Evolutionary conservation across 1,139 yeast genomes (phyloP).

Genomic region (Saccharomyces hybrid): DNA sequence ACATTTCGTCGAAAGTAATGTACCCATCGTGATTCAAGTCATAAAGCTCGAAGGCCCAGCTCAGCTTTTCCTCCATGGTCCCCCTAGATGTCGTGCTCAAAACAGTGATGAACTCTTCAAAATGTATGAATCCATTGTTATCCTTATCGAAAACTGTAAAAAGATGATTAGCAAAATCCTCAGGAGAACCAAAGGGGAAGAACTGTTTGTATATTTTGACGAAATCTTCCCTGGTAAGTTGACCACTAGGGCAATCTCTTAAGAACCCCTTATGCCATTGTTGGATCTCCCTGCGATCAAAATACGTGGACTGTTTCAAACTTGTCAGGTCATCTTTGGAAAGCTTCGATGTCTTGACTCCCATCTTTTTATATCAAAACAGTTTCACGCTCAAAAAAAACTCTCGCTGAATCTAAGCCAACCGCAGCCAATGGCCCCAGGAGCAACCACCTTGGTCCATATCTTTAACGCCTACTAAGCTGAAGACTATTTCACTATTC

Average conservation of each 20-base stretch:
- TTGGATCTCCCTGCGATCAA: conserved; percentile 88
- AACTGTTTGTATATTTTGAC: conserved; percentile 89
- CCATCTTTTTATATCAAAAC: conserved; percentile 46
- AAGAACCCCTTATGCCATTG: conserved; percentile 97
- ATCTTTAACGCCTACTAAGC: background rate
- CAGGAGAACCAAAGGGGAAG: conserved; percentile 97
- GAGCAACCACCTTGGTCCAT: background rate
- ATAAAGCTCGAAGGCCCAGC: conserved; percentile 81
- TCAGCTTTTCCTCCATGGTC: conserved; percentile 71
- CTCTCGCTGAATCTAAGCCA: background rate
- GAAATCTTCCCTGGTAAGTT: conserved; percentile 78
- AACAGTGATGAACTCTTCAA: conserved; percentile 87
- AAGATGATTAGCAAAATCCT: conserved; percentile 80
- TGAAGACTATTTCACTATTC: background rate
- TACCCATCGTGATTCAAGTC: conserved; percentile 75
- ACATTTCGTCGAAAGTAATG: conserved; percentile 68
- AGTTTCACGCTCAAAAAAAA: background rate
- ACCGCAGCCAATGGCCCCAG: too few species aligned
- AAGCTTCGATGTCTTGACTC: conserved; percentile 87
- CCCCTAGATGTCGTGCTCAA: conserved; percentile 87
- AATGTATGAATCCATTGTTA: conserved; percentile 74
- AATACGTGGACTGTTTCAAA: conserved; percentile 79
- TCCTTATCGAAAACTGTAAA: conserved; percentile 86
- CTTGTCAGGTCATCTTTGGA: conserved; percentile 84
- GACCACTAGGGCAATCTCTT: conserved; percentile 91